phyloP scores from a whole-genome alignment of 1,284 basidiomycete genomes.

The Ustilago curta region DNA sequence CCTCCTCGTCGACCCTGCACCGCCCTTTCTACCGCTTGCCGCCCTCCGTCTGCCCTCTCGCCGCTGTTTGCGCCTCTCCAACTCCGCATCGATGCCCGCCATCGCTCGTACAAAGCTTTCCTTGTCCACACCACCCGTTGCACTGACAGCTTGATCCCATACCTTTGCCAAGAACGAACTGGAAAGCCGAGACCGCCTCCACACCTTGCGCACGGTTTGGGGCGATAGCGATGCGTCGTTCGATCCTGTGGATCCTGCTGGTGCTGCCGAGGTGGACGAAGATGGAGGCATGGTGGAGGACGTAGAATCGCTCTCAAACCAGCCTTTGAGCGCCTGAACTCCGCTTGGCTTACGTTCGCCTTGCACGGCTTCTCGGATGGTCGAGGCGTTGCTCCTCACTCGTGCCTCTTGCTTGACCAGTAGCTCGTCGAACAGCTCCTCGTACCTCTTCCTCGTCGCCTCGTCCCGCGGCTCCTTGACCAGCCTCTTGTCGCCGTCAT shows the following conservation, averaged over 20 bases:
- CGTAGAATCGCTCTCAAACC: constrained; percentile 39
- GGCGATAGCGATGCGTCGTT: constrained; percentile 5
- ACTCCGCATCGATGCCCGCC: constrained; percentile 38
- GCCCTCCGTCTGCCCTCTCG: neutral
- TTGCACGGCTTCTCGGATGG: too few relatives aligned
- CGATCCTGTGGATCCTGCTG: neutral
- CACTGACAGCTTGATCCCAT: constrained; percentile 21
- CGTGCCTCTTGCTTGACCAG: constrained; percentile 4
- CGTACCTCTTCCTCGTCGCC: constrained; percentile 20
- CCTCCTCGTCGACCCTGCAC: constrained; percentile 4
- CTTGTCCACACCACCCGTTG: neutral
- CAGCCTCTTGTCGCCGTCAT: neutral
- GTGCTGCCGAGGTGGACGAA: neutral
- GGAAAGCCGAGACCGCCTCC: constrained; percentile 26
- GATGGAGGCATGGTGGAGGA: neutral
- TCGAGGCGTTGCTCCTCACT: neutral
- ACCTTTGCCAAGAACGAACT: constrained; percentile 17
- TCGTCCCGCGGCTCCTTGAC: constrained; percentile 28
- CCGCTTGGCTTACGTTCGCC: constrained; percentile 4
- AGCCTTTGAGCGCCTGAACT: constrained; percentile 31
- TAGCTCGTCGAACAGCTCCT: constrained; percentile 21
- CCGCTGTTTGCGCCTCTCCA: constrained; percentile 15
- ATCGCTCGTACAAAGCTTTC: constrained; percentile 26
- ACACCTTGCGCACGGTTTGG: constrained; percentile 15
- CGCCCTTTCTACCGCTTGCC: neutral